Percentiles rank a stretch among this genome's conserved stretches.
Conservation (phyloP, 208 protist genomes). For the Phytomonas sp. region DNA sequence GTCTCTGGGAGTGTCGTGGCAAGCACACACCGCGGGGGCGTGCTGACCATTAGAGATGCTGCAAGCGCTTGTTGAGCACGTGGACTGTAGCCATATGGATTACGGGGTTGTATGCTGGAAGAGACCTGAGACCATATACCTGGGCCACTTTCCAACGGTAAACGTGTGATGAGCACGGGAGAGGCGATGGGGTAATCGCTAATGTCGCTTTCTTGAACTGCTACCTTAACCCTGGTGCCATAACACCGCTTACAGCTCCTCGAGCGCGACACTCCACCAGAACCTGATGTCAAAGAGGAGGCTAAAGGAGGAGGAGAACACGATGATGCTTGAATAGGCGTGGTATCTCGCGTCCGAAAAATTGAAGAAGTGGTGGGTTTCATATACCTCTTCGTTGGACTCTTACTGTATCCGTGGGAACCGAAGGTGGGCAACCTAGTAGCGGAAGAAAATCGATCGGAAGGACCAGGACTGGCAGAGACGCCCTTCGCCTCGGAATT, state of each 20-base stretch:
- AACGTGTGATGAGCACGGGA: slow-evolving; percentile 32
- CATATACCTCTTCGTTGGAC: not conserved
- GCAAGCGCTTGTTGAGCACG: slow-evolving; percentile 11
- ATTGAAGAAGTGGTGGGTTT: not conserved
- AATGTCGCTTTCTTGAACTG: not conserved
- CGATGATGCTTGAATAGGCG: not conserved
- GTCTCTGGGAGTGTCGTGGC: not conserved
- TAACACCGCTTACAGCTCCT: not conserved
- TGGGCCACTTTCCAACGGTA: slow-evolving; percentile 53
- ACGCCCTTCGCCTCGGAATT: not conserved
- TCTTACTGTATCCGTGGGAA: not conserved
- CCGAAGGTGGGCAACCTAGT: not conserved
- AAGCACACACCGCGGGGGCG: not conserved
- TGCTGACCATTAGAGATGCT: not conserved
- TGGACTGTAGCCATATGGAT: slow-evolving; percentile 20
- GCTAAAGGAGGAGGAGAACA: not conserved
- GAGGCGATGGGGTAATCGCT: not conserved
- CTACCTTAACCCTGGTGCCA: not conserved
- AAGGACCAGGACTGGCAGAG: not conserved
- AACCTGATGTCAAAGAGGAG: not conserved
- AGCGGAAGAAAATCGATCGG: not conserved
- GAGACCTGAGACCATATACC: slow-evolving; percentile 40
- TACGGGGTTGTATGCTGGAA: slow-evolving; percentile 9
- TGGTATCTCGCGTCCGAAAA: not conserved
- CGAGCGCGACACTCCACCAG: not conserved